Percentiles rank a stretch among this genome's conserved stretches.
phyloP scores from a whole-genome alignment of 2,329 filamentous ascomycete species.

The Curvularia spicifera region DNA sequence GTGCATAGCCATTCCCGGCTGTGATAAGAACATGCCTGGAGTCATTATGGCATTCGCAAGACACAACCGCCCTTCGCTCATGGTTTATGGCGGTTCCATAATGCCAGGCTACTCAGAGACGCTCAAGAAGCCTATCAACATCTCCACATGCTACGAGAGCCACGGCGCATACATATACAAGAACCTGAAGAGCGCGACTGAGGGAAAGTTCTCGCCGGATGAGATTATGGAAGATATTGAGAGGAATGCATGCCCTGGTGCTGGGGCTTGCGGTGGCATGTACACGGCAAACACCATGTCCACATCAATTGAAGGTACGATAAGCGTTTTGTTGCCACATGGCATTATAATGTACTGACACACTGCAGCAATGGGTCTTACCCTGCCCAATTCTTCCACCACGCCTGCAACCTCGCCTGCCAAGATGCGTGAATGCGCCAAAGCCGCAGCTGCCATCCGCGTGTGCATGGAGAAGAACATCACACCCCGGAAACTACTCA shows the following conservation, averaged over 20 bases:
- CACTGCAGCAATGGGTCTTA: slow-evolving; percentile 74
- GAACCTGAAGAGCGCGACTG: slow-evolving; percentile 72
- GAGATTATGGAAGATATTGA: slow-evolving; percentile 87
- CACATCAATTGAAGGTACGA: slow-evolving; percentile 74
- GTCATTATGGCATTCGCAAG: slow-evolving; percentile 88
- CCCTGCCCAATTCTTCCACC: slow-evolving; percentile 81
- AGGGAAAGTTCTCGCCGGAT: slow-evolving; percentile 70
- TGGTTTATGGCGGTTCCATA: slow-evolving; percentile 95
- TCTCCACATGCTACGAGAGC: slow-evolving; percentile 87
- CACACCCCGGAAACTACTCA: slow-evolving; percentile 78
- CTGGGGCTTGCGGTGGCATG: slow-evolving; percentile 88
- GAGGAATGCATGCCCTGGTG: slow-evolving; percentile 75
- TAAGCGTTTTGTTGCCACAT: not conserved
- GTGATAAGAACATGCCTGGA: slow-evolving; percentile 98
- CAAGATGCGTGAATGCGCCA: slow-evolving; percentile 86
- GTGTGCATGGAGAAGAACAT: slow-evolving; percentile 84
- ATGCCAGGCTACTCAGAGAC: slow-evolving; percentile 82
- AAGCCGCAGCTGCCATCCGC: slow-evolving; percentile 78
- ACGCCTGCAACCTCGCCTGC: slow-evolving; percentile 81
- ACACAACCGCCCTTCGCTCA: slow-evolving; percentile 89
- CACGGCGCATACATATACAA: slow-evolving; percentile 82
- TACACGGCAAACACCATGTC: slow-evolving; percentile 96
- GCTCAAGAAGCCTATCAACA: slow-evolving; percentile 81
- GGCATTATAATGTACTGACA: slow-evolving; percentile 5
- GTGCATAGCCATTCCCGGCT: slow-evolving; percentile 90